Evolutionary conservation across 164 flowering plant species (phyloP).

Genomic region (Stephania cephalantha): DNA sequence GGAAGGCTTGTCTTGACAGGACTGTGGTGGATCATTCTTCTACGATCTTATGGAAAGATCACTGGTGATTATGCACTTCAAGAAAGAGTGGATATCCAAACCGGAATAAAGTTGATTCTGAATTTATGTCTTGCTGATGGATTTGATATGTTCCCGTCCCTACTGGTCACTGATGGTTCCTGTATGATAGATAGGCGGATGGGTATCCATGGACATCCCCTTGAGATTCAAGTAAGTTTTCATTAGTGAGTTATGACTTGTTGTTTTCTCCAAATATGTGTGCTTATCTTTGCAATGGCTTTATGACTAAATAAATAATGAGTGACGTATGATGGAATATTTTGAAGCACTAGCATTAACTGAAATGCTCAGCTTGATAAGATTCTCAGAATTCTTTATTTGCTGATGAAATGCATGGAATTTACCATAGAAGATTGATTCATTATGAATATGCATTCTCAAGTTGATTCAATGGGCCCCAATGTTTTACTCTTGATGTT

Average conservation of each 20-base stretch:
- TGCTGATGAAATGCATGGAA: no score
- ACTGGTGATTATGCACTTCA: conserved; percentile 85
- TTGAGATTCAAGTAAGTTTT: conserved; percentile 75
- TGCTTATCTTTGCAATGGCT: no score
- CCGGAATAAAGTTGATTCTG: conserved; percentile 69
- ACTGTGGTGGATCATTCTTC: conserved; percentile 91
- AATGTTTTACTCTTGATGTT: no score
- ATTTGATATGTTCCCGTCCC: conserved; percentile 91
- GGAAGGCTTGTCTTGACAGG: conserved; percentile 32
- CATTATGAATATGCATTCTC: no score
- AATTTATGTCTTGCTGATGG: conserved; percentile 83
- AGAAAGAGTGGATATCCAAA: conserved; percentile 90
- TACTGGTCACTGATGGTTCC: conserved; percentile 89
- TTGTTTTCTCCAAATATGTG: no score
- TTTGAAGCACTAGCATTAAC: no score
- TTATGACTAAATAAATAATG: no score
- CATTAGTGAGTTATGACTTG: neutral
- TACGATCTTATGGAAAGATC: conserved; percentile 88
- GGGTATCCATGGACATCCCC: conserved; percentile 98
- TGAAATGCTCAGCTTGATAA: no score
- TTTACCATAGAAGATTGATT: no score
- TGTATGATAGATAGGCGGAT: conserved; percentile 94
- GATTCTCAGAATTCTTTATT: no score
- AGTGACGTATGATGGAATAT: no score
- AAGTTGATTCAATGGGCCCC: no score